phyloP scores from a whole-genome alignment of 257 asterid genomes.

The Gardenia jasminoides region DNA sequence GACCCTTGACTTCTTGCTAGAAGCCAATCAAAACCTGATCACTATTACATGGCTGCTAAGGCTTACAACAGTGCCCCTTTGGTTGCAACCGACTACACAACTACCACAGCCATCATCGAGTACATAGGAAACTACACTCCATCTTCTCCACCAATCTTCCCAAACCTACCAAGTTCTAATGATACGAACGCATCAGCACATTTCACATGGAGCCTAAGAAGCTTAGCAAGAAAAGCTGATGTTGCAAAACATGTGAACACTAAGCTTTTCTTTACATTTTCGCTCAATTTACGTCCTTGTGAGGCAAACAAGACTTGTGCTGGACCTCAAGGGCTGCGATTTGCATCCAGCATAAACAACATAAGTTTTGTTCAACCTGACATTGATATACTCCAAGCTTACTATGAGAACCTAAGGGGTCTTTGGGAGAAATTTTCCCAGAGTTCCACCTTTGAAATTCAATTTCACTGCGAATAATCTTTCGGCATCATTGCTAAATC shows the following conservation, averaged over 20 bases:
- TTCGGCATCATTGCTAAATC: constrained; percentile 17
- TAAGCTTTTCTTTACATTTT: constrained; percentile 44
- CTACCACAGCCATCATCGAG: constrained; percentile 40
- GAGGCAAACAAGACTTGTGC: not conserved
- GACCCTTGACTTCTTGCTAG: constrained; percentile 48
- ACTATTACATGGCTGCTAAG: constrained; percentile 58
- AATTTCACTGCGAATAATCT: constrained; percentile 35
- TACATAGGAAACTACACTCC: constrained; percentile 37
- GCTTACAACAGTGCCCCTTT: constrained; percentile 23
- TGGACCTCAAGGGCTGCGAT: not conserved
- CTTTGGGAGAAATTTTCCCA: constrained; percentile 38
- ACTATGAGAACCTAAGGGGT: constrained; percentile 47
- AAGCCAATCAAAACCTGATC: constrained; percentile 50
- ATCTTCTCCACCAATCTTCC: constrained; percentile 15
- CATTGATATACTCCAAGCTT: constrained; percentile 61
- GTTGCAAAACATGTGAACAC: constrained; percentile 39
- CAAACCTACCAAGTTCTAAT: constrained; percentile 39
- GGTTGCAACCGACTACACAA: constrained; percentile 17
- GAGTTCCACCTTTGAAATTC: constrained; percentile 36
- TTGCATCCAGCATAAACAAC: constrained; percentile 56
- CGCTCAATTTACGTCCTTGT: constrained; percentile 51
- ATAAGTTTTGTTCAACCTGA: constrained; percentile 40
- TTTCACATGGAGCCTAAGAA: constrained; percentile 39
- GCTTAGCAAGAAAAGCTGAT: constrained; percentile 27
- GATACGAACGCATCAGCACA: constrained; percentile 40